A percentile compares a stretch with the other conserved stretches of the same genome.
Conservation (phyloP, 805 yeast genomes). For the Wickerhamomyces rabaulensis region DNA sequence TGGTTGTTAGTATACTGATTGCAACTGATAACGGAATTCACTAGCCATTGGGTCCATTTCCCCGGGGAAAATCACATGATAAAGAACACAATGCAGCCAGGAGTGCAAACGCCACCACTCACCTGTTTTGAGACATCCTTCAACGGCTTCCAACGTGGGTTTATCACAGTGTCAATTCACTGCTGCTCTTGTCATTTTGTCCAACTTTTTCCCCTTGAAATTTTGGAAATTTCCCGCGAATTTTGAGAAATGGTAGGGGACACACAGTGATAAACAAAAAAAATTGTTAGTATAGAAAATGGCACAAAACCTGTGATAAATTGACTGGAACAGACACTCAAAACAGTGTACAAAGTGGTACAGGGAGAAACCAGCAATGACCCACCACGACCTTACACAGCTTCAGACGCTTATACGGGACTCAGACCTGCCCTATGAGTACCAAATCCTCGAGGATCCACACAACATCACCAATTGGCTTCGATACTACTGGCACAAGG, state of each 20-base stretch:
- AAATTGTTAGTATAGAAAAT: too few relatives aligned
- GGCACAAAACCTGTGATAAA: too few relatives aligned
- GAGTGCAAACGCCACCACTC: background rate
- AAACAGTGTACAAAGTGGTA: too few relatives aligned
- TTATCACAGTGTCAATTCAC: background rate
- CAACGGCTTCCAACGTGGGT: background rate
- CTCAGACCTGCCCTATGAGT: constrained; percentile 40
- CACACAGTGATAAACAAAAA: background rate
- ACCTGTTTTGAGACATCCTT: background rate
- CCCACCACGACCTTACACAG: background rate
- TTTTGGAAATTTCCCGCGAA: background rate
- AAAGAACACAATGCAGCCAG: background rate
- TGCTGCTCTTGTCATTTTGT: background rate
- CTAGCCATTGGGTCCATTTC: too few relatives aligned
- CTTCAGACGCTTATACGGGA: constrained; percentile 6
- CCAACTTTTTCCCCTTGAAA: background rate
- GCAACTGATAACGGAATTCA: background rate
- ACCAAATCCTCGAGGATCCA: constrained; percentile 35
- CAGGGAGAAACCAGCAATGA: background rate
- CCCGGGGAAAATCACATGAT: background rate
- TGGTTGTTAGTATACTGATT: background rate
- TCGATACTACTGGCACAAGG: constrained; percentile 30
- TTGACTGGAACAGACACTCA: too few relatives aligned
- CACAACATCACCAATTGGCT: constrained; percentile 33
- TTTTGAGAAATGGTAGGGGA: background rate